Percentiles rank a stretch among this genome's conserved stretches.
These are phyloP conservation scores for Monosporascus ibericus DNA, from an alignment of 2,329 filamentous ascomycete genomes.

Conservation along the genomic window DNA sequence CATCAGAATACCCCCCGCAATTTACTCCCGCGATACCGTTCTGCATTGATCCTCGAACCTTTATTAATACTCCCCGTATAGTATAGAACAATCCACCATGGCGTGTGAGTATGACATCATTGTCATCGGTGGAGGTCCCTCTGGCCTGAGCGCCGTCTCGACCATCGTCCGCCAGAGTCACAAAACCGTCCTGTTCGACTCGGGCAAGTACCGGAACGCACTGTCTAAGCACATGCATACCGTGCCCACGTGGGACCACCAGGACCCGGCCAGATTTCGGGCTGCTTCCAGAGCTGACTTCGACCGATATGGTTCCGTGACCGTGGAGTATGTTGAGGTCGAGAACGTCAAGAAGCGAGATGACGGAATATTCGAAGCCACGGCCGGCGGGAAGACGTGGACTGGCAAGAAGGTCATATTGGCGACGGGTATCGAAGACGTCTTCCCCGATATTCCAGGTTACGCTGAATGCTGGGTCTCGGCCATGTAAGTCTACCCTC, in stretches of 20 bases:
- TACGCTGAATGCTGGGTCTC: slow-evolving; percentile 10
- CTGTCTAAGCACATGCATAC: slow-evolving; percentile 6
- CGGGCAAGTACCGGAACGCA: slow-evolving; percentile 6
- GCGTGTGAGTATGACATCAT: slow-evolving; percentile 5
- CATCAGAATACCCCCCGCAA: too few species aligned
- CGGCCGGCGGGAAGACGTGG: slow-evolving; percentile 1
- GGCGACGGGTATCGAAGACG: slow-evolving; percentile 9
- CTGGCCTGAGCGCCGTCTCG: slow-evolving; percentile 6
- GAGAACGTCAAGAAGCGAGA: slow-evolving; percentile 2
- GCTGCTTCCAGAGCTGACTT: slow-evolving; percentile 3
- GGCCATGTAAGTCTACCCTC: slow-evolving; percentile 8
- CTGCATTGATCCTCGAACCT: not conserved
- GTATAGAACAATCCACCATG: not conserved
- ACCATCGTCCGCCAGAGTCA: slow-evolving; percentile 9
- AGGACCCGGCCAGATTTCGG: slow-evolving; percentile 14
- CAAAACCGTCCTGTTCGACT: slow-evolving; percentile 8
- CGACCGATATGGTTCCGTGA: slow-evolving; percentile 7
- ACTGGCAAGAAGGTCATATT: slow-evolving; percentile 7
- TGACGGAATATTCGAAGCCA: slow-evolving; percentile 5
- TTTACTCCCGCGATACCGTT: too few species aligned
- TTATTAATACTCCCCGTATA: not conserved
- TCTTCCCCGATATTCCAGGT: slow-evolving; percentile 10
- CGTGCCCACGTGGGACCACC: slow-evolving; percentile 13
- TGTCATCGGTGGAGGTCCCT: slow-evolving; percentile 7
- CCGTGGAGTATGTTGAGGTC: slow-evolving; percentile 6